Base-by-base conservation (phyloP, 768 basidiomycete genomes). In the Trametes gibbosa region DNA sequence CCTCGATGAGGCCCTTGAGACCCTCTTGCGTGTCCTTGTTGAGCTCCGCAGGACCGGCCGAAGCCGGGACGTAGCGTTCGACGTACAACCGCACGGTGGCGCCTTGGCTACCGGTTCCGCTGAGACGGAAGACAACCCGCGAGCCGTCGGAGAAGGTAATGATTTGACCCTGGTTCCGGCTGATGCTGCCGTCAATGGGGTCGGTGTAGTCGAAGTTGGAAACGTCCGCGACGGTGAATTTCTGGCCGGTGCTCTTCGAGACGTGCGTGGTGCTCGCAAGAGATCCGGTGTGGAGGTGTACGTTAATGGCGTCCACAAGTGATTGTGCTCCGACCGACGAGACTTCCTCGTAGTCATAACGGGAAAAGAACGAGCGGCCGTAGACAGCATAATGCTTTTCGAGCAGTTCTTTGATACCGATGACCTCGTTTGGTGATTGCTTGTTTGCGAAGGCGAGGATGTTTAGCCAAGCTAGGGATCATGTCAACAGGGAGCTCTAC, bases 271-370 rank as follows among this genome's bases (percentile, higher is more conserved):
- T 85, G 67, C 86, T 81, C 68, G 83, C 79, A 67, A 98, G 86
- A 48, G 84, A 85, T 1, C 82, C 77, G 6, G 81, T 77, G 59
- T 82, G 76, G 73, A 96, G 85, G 37, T 84, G 83, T 10, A 79
- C 74, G 72, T 95, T 85, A 70, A 99, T 76, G 69, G 85, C 79
- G 34, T 80, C 81, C 68, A 98, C 93, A 63, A 99, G 79, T 61
- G 86, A 85, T 68, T 91, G 84, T 45, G 97, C 97, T 32, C 90
- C 92, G 37, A 90, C 90, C 0, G 95, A 93, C 2, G 92, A 81
- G 46, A 97, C 93, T 72, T 98, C 97, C 72, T 99, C 97, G 77
- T 99, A 99, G 76, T 99, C 97, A 75, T 99, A 98, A 62, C 95
- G 89, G 66, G 91, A 95, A 83, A 99, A 99, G 86, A 97, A 98